A percentile compares a stretch with the other conserved stretches of the same genome.
Evolutionary conservation across 1,139 yeast genomes (phyloP).

Genomic region (Hyphopichia burtonii): DNA sequence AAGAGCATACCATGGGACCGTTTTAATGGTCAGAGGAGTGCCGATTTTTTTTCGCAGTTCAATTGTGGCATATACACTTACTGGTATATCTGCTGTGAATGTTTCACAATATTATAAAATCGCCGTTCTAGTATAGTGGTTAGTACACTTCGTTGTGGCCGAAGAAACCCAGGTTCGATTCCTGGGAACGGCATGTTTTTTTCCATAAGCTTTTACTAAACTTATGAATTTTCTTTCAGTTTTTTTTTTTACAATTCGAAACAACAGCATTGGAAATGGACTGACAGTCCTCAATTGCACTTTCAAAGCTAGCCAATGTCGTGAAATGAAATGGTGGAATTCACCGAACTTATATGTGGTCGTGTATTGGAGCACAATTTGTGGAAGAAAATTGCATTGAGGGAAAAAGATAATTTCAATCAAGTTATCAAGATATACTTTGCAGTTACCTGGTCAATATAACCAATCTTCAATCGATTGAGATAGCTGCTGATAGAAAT

Average conservation of each 20-base stretch:
- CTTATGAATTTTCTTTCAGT: no score
- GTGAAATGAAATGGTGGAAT: background rate
- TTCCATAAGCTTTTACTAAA: background rate
- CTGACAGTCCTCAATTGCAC: no score
- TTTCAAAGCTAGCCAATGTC: no score
- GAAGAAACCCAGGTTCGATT: slow-evolving; percentile 57
- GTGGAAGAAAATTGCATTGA: no score
- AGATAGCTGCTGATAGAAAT: background rate
- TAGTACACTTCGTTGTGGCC: slow-evolving; percentile 57
- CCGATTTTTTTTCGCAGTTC: no score
- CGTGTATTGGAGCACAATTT: background rate
- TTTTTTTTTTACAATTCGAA: slow-evolving; percentile 1
- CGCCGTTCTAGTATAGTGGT: slow-evolving; percentile 52
- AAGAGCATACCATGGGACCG: no score
- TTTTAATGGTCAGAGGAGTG: no score
- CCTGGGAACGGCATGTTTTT: slow-evolving; percentile 51
- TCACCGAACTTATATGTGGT: background rate
- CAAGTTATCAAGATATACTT: background rate
- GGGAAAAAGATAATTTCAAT: background rate
- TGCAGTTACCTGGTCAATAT: no score
- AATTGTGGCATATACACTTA: no score
- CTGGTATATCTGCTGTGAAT: no score
- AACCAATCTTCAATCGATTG: background rate
- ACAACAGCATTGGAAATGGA: no score
- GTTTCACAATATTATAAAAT: no score